Conservation (phyloP, 2,329 filamentous ascomycete genomes). For the Phyllosticta ampelicida region DNA sequence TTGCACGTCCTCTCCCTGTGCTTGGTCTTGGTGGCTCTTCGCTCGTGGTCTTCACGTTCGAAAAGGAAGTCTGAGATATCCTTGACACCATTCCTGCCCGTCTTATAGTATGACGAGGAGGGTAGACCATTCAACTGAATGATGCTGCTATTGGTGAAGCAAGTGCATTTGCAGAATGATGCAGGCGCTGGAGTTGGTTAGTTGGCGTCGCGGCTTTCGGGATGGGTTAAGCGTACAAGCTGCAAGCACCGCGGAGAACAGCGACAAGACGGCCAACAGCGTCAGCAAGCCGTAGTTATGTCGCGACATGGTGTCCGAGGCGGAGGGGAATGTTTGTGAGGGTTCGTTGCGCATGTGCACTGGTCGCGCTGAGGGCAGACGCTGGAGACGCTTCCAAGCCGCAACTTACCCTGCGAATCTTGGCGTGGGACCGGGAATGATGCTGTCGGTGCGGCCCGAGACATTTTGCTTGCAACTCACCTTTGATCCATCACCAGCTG, state of each 20-base stretch:
- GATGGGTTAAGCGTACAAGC: conserved; percentile 26
- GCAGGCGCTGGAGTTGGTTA: conserved; percentile 34
- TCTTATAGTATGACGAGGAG: conserved; percentile 15
- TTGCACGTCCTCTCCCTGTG: conserved; percentile 41
- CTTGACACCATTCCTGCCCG: conserved; percentile 4
- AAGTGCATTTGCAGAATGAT: conserved; percentile 64
- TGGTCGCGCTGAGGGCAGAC: conserved; percentile 3
- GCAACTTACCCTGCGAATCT: conserved; percentile 6
- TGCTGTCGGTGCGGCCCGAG: not conserved
- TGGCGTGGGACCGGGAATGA: conserved; percentile 1
- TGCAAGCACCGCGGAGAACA: conserved; percentile 31
- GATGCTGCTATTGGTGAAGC: conserved; percentile 56
- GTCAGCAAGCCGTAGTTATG: conserved; percentile 1
- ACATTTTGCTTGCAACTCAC: not conserved
- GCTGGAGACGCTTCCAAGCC: not conserved
- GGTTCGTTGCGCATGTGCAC: not conserved
- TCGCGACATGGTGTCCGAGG: conserved; percentile 2
- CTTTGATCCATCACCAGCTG: not conserved
- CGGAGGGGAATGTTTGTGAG: not conserved
- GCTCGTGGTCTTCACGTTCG: conserved; percentile 14
- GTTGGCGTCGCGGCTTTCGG: not conserved
- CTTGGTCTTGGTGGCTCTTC: conserved; percentile 12
- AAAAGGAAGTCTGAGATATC: conserved; percentile 17
- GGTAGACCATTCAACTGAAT: conserved; percentile 47
- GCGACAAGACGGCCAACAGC: conserved; percentile 17